A percentile compares a stretch with the other conserved stretches of the same genome.
These are phyloP conservation scores for Colletotrichum tropicicola DNA, from an alignment of 2,329 filamentous ascomycete species.

Conservation along the genomic window DNA sequence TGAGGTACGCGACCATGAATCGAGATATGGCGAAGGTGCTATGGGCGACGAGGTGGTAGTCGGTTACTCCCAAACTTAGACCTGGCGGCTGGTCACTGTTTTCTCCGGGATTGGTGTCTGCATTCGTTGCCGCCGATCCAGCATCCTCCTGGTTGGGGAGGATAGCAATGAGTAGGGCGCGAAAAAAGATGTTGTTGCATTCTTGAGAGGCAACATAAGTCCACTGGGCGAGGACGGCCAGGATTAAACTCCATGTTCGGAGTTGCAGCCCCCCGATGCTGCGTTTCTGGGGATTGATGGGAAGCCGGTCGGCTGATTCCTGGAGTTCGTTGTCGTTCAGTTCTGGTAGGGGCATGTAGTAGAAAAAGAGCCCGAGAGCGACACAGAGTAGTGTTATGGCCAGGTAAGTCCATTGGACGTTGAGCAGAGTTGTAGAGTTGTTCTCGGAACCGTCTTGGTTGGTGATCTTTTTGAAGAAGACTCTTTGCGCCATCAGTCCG, in stretches of 20 bases:
- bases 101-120: constrained; percentile 54
- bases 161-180: constrained; percentile 55
- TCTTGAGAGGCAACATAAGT: constrained; percentile 81
- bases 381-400: constrained; percentile 80
- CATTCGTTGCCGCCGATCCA: constrained; percentile 34
- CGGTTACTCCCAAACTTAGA: constrained; percentile 63
- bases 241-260: constrained; percentile 66
- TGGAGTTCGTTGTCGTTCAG: constrained; percentile 65
- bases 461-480: constrained; percentile 74
- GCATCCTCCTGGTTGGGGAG: constrained; percentile 38
- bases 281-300: constrained; percentile 59
- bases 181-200: constrained; percentile 69
- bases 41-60: constrained; percentile 78
- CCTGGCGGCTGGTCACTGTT: constrained; percentile 48
- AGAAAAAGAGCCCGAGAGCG: constrained; percentile 73
- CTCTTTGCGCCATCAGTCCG: constrained; percentile 75
- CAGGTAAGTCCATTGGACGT: constrained; percentile 89
- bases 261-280: constrained; percentile 59
- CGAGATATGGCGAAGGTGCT: constrained; percentile 78
- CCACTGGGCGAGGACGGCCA: constrained; percentile 81
- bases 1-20: constrained; percentile 72
- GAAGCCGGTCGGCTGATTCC: constrained; percentile 54
- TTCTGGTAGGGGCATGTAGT: constrained; percentile 73
- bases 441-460: constrained; percentile 32
- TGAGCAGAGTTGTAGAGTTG: constrained; percentile 64